Evolutionary conservation across 2,329 filamentous ascomycete species (phyloP).

Genomic region (Hortaea sp.): DNA sequence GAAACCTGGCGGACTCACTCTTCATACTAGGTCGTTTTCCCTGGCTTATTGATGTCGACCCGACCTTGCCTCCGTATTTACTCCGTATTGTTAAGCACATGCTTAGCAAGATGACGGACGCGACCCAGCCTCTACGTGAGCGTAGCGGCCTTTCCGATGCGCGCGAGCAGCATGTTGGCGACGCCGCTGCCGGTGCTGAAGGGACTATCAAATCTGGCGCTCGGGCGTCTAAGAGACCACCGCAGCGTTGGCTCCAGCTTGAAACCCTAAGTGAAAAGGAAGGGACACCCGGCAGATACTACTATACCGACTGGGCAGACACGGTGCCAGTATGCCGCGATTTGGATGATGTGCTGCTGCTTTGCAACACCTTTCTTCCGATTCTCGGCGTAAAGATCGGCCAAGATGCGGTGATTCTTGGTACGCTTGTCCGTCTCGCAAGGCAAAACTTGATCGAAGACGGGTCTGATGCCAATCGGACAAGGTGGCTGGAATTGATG

Average conservation of each 20-base stretch:
- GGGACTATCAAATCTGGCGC: conserved; percentile 48
- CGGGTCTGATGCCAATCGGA: conserved; percentile 55
- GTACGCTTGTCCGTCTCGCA: conserved; percentile 80
- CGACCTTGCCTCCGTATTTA: conserved; percentile 69
- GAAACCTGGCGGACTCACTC: conserved; percentile 82
- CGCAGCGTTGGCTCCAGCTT: conserved; percentile 73
- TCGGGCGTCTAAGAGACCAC: conserved; percentile 30
- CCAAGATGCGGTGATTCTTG: conserved; percentile 64
- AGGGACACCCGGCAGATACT: conserved; percentile 73
- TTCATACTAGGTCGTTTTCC: conserved; percentile 88
- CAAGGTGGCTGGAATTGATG: conserved; percentile 76
- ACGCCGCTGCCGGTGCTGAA: conserved; percentile 60
- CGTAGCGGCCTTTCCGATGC: conserved; percentile 34
- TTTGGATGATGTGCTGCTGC: conserved; percentile 79
- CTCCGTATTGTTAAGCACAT: conserved; percentile 79
- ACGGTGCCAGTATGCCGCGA: conserved; percentile 85
- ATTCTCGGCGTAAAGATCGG: conserved; percentile 83
- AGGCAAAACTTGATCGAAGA: conserved; percentile 63
- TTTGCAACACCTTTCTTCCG: conserved; percentile 76
- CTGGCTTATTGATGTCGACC: conserved; percentile 79
- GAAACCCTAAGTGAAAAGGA: conserved; percentile 67
- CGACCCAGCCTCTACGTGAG: conserved; percentile 38
- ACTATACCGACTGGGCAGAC: conserved; percentile 95
- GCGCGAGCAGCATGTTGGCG: conserved; percentile 40
- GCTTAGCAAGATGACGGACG: conserved; percentile 62